A percentile compares a stretch with the other conserved stretches of the same genome.
phyloP scores from a whole-genome alignment of 129 eudicot genomes.

The Artemisia annua region DNA sequence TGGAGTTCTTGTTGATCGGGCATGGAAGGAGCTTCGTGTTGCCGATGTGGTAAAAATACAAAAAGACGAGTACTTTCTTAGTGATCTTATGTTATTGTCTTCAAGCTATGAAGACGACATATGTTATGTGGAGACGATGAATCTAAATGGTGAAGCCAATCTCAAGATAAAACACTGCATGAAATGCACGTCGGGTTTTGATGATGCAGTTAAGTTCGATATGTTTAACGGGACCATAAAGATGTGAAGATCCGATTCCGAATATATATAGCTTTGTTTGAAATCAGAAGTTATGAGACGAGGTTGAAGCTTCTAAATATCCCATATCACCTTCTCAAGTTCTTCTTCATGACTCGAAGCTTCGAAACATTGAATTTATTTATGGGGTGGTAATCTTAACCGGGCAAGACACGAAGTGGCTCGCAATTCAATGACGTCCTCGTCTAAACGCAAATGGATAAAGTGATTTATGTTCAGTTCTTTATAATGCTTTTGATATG shows the following conservation, averaged over 20 bases:
- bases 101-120: slow-evolving; percentile 57
- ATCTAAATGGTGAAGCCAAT: no score
- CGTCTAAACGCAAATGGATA: slow-evolving; percentile 52
- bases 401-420: slow-evolving; percentile 50
- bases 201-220: no score
- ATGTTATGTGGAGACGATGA: slow-evolving; percentile 27
- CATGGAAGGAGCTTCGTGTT: slow-evolving; percentile 42
- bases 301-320: not conserved
- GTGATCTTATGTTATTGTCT: slow-evolving; percentile 47
- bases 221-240: not conserved
- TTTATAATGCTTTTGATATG: slow-evolving; percentile 46
- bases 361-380: slow-evolving; percentile 48
- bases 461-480: slow-evolving; percentile 41
- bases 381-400: slow-evolving; percentile 50
- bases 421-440: slow-evolving; percentile 46
- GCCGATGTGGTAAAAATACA: slow-evolving; percentile 49
- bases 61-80: slow-evolving; percentile 47
- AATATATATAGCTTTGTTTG: slow-evolving; percentile 50
- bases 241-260: slow-evolving; percentile 56
- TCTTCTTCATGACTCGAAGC: slow-evolving; percentile 53
- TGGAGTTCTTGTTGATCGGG: not conserved
- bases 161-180: no score
- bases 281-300: slow-evolving; percentile 40
- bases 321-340: slow-evolving; percentile 41
- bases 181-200: no score